These are phyloP conservation scores for Babesia sp. DNA, from an alignment of 169 alveolate genomes.

Conservation along the genomic window DNA sequence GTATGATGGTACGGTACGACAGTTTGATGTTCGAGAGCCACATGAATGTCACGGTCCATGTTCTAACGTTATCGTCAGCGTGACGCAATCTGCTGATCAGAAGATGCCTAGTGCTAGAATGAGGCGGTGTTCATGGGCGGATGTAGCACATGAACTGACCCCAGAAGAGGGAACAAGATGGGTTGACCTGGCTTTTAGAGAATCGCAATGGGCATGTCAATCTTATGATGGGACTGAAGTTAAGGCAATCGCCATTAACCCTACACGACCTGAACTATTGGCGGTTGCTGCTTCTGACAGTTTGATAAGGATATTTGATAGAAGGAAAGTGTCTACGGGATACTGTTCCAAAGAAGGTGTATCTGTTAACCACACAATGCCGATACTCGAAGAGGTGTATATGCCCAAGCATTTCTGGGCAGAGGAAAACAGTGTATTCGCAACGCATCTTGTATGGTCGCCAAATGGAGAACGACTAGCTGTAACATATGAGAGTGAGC, in stretches of 20 bases:
- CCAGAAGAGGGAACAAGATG: background rate
- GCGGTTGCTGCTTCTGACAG: conserved; percentile 71
- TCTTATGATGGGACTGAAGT: conserved; percentile 36
- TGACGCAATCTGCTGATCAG: background rate
- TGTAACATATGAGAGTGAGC: conserved; percentile 60
- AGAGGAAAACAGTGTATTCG: conserved; percentile 21
- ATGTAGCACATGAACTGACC: background rate
- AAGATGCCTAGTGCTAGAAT: background rate
- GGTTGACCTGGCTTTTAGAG: conserved; percentile 23
- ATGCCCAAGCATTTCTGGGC: conserved; percentile 68
- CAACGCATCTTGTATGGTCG: conserved; percentile 57
- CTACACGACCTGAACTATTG: conserved; percentile 54
- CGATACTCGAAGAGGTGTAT: conserved; percentile 50
- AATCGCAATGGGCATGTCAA: conserved; percentile 25
- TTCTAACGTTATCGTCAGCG: conserved; percentile 13
- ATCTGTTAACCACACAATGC: conserved; percentile 36
- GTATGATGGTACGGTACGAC: conserved; percentile 34
- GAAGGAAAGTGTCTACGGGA: conserved; percentile 54
- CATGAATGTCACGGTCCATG: conserved; percentile 14
- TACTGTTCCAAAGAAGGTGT: conserved; percentile 26
- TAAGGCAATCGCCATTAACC: conserved; percentile 68
- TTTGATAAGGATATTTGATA: conserved; percentile 67
- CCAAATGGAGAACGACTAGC: conserved; percentile 57
- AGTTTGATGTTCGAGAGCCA: conserved; percentile 29
- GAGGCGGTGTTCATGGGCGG: conserved; percentile 8